Conservation (phyloP, 352 stramenopile species). For the Pythium apleroticum region DNA sequence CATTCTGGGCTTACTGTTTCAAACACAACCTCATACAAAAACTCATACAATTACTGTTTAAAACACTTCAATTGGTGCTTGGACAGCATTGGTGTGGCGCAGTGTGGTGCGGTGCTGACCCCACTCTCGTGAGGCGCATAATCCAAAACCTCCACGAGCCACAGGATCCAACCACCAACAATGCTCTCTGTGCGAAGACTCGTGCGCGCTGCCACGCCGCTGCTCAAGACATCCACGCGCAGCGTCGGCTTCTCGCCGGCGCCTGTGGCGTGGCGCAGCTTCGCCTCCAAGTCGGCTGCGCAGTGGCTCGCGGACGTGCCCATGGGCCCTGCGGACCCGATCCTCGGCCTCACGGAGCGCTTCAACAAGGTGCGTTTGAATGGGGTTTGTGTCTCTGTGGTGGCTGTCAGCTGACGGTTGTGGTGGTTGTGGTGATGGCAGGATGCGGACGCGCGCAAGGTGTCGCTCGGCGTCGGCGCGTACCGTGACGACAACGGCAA, state of each 20-base stretch:
- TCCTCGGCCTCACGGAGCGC: conserved; percentile 94
- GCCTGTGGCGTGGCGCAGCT: conserved; percentile 35
- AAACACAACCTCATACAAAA: conserved; percentile 3
- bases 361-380: conserved; percentile 79
- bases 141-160: conserved; percentile 9
- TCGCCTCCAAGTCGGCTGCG: conserved; percentile 44
- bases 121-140: neutral
- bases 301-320: conserved; percentile 84
- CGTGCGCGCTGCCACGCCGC: conserved; percentile 17
- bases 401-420: conserved; percentile 1
- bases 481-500: conserved; percentile 96
- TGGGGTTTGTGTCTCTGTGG: neutral
- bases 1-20: conserved; percentile 9
- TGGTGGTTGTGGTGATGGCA: conserved; percentile 34
- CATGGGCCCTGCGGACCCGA: conserved; percentile 96
- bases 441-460: conserved; percentile 93
- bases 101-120: conserved; percentile 1
- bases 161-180: conserved; percentile 1
- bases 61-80: conserved; percentile 20
- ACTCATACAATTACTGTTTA: conserved; percentile 9
- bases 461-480: conserved; percentile 98
- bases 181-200: conserved; percentile 26
- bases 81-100: conserved; percentile 8
- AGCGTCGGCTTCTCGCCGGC: conserved; percentile 15
- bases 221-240: conserved; percentile 24